Percentiles rank a stretch among this genome's conserved stretches.
phyloP scores from a whole-genome alignment of 2,329 filamentous ascomycete genomes.

The Neurospora crassa region DNA sequence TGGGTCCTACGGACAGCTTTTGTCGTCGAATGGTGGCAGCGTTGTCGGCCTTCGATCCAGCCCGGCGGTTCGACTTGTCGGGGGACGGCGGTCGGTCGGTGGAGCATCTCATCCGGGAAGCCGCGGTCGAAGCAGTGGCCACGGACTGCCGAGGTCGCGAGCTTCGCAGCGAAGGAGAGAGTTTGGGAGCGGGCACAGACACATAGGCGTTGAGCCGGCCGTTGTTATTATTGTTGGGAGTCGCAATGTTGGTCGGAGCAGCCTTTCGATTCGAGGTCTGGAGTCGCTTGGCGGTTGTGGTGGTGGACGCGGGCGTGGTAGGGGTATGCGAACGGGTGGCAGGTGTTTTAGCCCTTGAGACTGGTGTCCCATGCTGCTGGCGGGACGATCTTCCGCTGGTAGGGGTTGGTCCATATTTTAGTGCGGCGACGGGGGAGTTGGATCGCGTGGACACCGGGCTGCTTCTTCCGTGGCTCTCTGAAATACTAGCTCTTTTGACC shows the following conservation, averaged over 20 bases:
- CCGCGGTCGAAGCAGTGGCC: slow-evolving; percentile 62
- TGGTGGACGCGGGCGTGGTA: slow-evolving; percentile 17
- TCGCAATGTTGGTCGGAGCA: slow-evolving; percentile 30
- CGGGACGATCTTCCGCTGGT: slow-evolving; percentile 31
- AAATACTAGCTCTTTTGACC: slow-evolving; percentile 30
- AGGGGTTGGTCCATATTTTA: slow-evolving; percentile 28
- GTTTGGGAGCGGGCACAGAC: slow-evolving; percentile 57
- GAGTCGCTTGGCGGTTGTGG: slow-evolving; percentile 31
- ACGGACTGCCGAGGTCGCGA: slow-evolving; percentile 74
- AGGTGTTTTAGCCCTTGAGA: slow-evolving; percentile 31
- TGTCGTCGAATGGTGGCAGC: slow-evolving; percentile 30
- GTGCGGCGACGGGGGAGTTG: slow-evolving; percentile 39
- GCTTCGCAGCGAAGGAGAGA: slow-evolving; percentile 70
- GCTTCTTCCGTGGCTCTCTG: slow-evolving; percentile 29
- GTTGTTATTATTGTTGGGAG: slow-evolving; percentile 35
- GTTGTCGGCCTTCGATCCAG: slow-evolving; percentile 26
- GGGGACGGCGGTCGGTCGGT: slow-evolving; percentile 46
- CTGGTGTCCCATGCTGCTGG: slow-evolving; percentile 20
- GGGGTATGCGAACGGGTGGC: slow-evolving; percentile 19
- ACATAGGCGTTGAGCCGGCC: slow-evolving; percentile 66
- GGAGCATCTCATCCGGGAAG: slow-evolving; percentile 53
- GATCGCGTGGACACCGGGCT: slow-evolving; percentile 45
- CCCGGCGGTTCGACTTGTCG: slow-evolving; percentile 23
- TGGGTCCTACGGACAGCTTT: slow-evolving; percentile 58
- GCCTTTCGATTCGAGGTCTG: slow-evolving; percentile 28